A percentile compares a stretch with the other conserved stretches of the same genome.
Conservation (phyloP, 345 rosid genomes). For the Capsella bursapastoris region DNA sequence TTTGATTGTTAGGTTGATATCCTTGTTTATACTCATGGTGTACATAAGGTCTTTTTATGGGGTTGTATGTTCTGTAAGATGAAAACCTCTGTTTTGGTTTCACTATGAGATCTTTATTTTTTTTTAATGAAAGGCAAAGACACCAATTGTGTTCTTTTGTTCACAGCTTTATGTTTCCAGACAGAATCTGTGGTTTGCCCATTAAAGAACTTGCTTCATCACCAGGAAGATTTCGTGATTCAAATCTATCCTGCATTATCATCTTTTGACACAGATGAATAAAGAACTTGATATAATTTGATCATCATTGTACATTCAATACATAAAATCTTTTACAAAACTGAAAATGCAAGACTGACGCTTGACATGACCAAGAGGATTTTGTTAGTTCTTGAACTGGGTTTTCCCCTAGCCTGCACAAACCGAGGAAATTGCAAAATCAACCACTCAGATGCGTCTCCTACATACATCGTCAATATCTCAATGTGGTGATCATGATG, state of each 20-base stretch:
- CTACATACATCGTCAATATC: neutral
- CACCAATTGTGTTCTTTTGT: conserved; percentile 14
- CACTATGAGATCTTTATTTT: conserved; percentile 21
- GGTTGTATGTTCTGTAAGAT: conserved; percentile 37
- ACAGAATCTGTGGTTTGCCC: neutral
- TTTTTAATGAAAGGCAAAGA: conserved; percentile 18
- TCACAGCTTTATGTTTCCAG: conserved; percentile 15
- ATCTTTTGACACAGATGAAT: neutral
- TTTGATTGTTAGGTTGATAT: conserved; percentile 29
- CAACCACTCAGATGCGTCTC: conserved; percentile 5
- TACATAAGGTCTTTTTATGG: conserved; percentile 44
- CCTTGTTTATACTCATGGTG: conserved; percentile 38
- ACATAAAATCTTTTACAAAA: conserved; percentile 9
- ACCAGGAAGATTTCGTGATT: neutral
- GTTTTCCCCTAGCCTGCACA: neutral
- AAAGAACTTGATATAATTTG: neutral
- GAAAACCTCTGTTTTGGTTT: conserved; percentile 34
- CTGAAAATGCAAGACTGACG: neutral
- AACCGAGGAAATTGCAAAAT: neutral
- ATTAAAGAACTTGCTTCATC: conserved; percentile 1
- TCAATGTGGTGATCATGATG: neutral
- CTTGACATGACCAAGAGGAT: neutral
- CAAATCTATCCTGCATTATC: neutral
- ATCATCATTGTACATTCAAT: conserved; percentile 5
- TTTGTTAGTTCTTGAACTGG: conserved; percentile 2